These are phyloP conservation scores for Hemileccinum rubropunctum DNA, from an alignment of 768 basidiomycete species.

Conservation along the genomic window DNA sequence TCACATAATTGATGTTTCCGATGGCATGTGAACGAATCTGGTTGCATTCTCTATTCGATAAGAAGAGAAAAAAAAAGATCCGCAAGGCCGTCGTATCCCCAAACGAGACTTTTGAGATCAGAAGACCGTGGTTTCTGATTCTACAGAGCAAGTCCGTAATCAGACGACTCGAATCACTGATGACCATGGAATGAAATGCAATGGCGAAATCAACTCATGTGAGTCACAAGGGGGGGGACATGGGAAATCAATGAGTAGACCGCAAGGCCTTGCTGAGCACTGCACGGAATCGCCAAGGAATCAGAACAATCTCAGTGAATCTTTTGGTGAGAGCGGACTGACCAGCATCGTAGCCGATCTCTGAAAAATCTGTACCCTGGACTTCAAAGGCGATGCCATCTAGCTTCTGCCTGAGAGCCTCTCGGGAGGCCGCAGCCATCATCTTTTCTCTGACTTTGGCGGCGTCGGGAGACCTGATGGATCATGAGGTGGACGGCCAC, in stretches of 20 bases:
- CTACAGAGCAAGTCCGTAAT: not conserved
- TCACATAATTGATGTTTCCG: not conserved
- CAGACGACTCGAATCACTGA: not conserved
- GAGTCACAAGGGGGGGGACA: not conserved
- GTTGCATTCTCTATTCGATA: not conserved
- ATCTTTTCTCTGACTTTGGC: constrained; percentile 91
- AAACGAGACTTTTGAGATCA: not conserved
- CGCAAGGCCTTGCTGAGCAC: constrained; percentile 20
- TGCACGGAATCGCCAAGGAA: not conserved
- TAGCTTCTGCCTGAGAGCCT: constrained; percentile 69
- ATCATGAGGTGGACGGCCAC: too few species aligned
- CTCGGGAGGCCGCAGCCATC: constrained; percentile 86
- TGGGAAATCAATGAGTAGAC: constrained; percentile 12
- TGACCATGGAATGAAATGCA: not conserved
- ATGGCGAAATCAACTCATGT: not conserved
- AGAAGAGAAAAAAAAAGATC: not conserved
- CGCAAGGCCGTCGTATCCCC: not conserved
- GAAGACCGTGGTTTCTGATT: not conserved
- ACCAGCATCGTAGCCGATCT: constrained; percentile 74
- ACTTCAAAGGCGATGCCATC: constrained; percentile 79
- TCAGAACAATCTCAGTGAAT: not conserved
- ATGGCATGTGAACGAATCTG: constrained; percentile 2
- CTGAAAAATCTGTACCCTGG: constrained; percentile 77
- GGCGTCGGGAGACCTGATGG: constrained; percentile 75
- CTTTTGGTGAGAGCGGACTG: constrained; percentile 17